Percentiles rank a stretch among this genome's conserved stretches.
These are phyloP conservation scores for Escovopsis weberi DNA, from an alignment of 2,329 filamentous ascomycete species.

Conservation along the genomic window DNA sequence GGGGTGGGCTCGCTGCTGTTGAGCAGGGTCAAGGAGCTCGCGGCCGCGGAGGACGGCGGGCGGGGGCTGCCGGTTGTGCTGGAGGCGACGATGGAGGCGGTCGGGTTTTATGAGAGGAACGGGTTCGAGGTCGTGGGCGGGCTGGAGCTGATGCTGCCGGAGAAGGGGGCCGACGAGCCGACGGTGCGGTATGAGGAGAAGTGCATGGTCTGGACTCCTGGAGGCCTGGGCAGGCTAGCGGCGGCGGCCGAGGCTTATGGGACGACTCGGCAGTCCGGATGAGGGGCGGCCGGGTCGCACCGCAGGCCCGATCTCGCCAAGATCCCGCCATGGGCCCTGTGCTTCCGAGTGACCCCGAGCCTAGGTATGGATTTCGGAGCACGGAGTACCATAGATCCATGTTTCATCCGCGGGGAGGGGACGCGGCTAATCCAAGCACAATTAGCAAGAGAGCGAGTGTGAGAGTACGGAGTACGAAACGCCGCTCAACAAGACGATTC, in stretches of 20 bases:
- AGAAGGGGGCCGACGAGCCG: slow-evolving; percentile 13
- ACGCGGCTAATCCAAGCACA: too few species aligned
- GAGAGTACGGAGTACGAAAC: too few species aligned
- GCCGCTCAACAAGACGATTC: too few species aligned
- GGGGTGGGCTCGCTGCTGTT: slow-evolving; percentile 22
- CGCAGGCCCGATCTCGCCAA: too few species aligned
- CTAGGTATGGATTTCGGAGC: too few species aligned
- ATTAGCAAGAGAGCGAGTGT: too few species aligned
- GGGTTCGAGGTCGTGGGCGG: slow-evolving; percentile 19
- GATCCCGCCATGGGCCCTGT: too few species aligned
- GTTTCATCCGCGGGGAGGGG: too few species aligned
- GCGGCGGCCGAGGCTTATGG: neutral
- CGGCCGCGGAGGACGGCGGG: slow-evolving; percentile 12
- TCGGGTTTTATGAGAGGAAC: slow-evolving; percentile 22
- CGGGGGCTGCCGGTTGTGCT: slow-evolving; percentile 18
- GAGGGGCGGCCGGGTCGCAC: too few species aligned
- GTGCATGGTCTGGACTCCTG: slow-evolving; percentile 14
- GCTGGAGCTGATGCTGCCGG: slow-evolving; percentile 22
- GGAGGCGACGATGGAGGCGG: slow-evolving; percentile 24
- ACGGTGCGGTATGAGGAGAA: slow-evolving; percentile 20
- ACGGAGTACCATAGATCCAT: too few species aligned
- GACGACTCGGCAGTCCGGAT: too few species aligned
- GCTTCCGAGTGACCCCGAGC: too few species aligned
- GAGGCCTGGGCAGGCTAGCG: neutral
- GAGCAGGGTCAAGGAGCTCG: slow-evolving; percentile 18